Evolutionary conservation across 1,139 yeast genomes (phyloP), one percentile per base, ranked within the genome.

Genomic region (Hansenula lynferdii): DNA sequence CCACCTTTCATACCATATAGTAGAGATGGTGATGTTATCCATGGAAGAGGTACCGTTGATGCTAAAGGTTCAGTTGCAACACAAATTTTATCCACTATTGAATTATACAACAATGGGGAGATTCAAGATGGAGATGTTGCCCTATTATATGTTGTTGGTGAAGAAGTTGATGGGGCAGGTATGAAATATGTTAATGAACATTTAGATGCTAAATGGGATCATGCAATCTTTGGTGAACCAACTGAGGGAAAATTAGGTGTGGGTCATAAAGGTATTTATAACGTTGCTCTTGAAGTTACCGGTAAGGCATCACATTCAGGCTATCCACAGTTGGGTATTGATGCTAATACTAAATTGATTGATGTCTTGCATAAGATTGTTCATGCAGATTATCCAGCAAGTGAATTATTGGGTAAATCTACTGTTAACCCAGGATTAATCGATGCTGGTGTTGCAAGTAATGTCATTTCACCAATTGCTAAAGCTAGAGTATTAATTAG

Each of bases 161-260:
- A 82, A 56, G 90, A 83, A 53, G 65, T 68, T 24, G 72, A 70
- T 29, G 89, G 89, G 14, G 57, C 58, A 23, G 89, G 90, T 15
- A 80, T 81, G 85, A 51, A 45, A 24, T 46, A 55, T 22, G 83
- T 75, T 3, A 51, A 59, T 31, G 53, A 54, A 2, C 27, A 57
- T 16, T 53, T 77, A 35, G 69, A 67, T 22, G 71, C 70, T 11
- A 53, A 58, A 3, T 82, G 86, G 85, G 75, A 75, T 7, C 52
- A 72, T 5, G 87, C 75, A 19, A 70, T 82, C 33, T 81, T 81
- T 57, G 89, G 89, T 12, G 90, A 82, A 53, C 89, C 90, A 16
- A 81, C 90, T 0, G 87, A 80, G 48, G 64, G 72, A 54, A 79
- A 77, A 50, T 65, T 82, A 19, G 86, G 85, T 3, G 75, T 75